Conservation (phyloP, 1,284 basidiomycete genomes). For the Ustilago sp. region DNA sequence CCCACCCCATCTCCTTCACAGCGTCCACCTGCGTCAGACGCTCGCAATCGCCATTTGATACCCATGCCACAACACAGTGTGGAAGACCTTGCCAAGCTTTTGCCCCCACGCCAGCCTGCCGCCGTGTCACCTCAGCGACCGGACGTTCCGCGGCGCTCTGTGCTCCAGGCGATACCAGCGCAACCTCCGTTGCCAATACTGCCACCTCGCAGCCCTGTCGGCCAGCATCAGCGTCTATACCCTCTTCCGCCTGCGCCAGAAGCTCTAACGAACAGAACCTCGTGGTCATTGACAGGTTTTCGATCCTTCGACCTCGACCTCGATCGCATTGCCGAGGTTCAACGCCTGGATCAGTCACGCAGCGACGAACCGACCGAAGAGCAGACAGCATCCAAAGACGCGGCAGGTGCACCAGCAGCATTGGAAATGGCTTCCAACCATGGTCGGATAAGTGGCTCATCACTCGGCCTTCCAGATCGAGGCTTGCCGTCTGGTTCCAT, state of each 20-base stretch:
- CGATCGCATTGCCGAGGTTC: slow-evolving; percentile 28
- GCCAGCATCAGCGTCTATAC: not conserved
- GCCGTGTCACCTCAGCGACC: not conserved
- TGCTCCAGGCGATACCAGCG: slow-evolving; percentile 32
- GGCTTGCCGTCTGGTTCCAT: slow-evolving; percentile 44
- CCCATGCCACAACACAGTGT: slow-evolving; percentile 36
- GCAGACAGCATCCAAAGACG: not conserved
- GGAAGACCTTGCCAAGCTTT: slow-evolving; percentile 27
- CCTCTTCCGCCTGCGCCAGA: slow-evolving; percentile 7
- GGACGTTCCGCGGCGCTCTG: slow-evolving; percentile 11
- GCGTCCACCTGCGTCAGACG: not conserved
- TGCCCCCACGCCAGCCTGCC: slow-evolving; percentile 14
- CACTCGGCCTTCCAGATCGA: slow-evolving; percentile 12
- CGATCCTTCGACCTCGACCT: slow-evolving; percentile 37
- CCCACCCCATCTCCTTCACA: slow-evolving; percentile 30
- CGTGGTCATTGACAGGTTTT: slow-evolving; percentile 29
- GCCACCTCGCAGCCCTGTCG: not conserved
- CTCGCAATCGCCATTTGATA: slow-evolving; percentile 15
- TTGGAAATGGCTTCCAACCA: not conserved
- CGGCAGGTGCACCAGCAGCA: not conserved
- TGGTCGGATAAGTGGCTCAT: not conserved
- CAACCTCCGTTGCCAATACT: slow-evolving; percentile 14
- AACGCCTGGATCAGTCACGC: slow-evolving; percentile 19
- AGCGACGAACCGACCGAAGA: not conserved
- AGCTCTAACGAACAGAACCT: slow-evolving; percentile 6